phyloP scores from a whole-genome alignment of 768 basidiomycete genomes.

The Austroboletus eburneus region DNA sequence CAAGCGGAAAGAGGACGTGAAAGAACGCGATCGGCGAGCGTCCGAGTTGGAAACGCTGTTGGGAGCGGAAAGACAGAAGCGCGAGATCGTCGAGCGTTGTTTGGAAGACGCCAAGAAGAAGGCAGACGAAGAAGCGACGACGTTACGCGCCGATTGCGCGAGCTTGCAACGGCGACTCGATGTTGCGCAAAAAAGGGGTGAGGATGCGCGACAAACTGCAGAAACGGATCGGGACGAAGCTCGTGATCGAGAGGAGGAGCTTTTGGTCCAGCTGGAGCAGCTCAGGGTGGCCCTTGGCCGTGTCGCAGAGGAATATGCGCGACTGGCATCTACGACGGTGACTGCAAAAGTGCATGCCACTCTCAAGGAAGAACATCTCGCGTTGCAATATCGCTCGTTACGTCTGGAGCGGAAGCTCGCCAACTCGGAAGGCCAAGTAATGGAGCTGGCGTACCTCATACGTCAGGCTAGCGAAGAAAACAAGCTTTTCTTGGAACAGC shows the following conservation, averaged over 20 bases:
- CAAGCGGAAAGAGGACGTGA: constrained; percentile 50
- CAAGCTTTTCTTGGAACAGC: constrained; percentile 32
- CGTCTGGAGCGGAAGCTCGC: constrained; percentile 67
- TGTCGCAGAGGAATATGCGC: constrained; percentile 52
- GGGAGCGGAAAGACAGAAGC: constrained; percentile 46
- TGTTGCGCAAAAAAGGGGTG: constrained; percentile 34
- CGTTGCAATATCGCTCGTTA: constrained; percentile 38
- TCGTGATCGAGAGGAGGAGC: constrained; percentile 39
- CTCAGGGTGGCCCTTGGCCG: constrained; percentile 42
- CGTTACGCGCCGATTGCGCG: constrained; percentile 31
- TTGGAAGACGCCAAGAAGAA: constrained; percentile 41
- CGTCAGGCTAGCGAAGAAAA: constrained; percentile 56
- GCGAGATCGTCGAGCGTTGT: constrained; percentile 43
- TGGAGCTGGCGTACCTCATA: constrained; percentile 59
- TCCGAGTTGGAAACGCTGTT: constrained; percentile 53
- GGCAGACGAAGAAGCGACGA: constrained; percentile 37
- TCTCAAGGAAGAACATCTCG: constrained; percentile 39
- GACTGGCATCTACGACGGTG: constrained; percentile 44
- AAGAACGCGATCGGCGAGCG: constrained; percentile 50
- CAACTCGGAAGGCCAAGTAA: constrained; percentile 63
- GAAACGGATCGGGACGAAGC: constrained; percentile 30
- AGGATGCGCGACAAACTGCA: constrained; percentile 32
- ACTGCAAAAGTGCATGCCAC: constrained; percentile 31
- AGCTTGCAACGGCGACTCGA: constrained; percentile 37
- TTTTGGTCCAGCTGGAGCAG: constrained; percentile 49